Evolutionary conservation across 768 basidiomycete genomes (phyloP), one percentile per base, ranked within the genome.

Genomic region (Collybia nuda): DNA sequence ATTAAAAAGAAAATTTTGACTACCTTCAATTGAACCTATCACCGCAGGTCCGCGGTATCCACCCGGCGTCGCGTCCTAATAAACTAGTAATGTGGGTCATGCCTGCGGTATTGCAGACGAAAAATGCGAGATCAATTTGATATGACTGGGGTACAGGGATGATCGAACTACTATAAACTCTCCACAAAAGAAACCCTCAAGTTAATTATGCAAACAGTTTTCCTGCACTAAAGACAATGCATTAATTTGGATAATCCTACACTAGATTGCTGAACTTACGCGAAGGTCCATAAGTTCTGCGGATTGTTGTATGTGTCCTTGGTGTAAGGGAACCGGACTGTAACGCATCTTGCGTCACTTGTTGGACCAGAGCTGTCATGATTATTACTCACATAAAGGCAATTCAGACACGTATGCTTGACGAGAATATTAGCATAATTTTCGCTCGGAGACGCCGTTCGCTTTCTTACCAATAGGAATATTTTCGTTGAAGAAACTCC

Each of bases 281-380:
- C 78, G 47, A 80, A 83, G 5, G 57, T 66, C 81, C 82, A 85
- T 11, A 85, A 63, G 51, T 76, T 79, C 47, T 82, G 78, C 0
- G 82, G 83, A 58, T 84, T 76, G 63, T 81, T 85, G 69, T 82
- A 85, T 3, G 82, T 85, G 21, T 81, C 79, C 40, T 63, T 65
- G 1, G 83, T 84, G 60, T 84, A 85, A 9, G 80, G 69, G 67
- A 84, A 85, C 28, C 80, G 79, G 58, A 78, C 81, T 82, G 60
- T 29, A 28, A 14, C 32, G 9, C 32, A 2, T 32, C 14, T 14
- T 14, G 14, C 12, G 32, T 32, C 32, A 32, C 14, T 5, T 5
- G 12, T 11, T 11, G 9, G 9, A 32, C 32, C 14, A 14, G 32
- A 23, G 36, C 21, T 28, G 24, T 36, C 28, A 37, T 26, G 18